phyloP scores from a whole-genome alignment of 2,329 filamentous ascomycete genomes.

The Alternaria arborescens region DNA sequence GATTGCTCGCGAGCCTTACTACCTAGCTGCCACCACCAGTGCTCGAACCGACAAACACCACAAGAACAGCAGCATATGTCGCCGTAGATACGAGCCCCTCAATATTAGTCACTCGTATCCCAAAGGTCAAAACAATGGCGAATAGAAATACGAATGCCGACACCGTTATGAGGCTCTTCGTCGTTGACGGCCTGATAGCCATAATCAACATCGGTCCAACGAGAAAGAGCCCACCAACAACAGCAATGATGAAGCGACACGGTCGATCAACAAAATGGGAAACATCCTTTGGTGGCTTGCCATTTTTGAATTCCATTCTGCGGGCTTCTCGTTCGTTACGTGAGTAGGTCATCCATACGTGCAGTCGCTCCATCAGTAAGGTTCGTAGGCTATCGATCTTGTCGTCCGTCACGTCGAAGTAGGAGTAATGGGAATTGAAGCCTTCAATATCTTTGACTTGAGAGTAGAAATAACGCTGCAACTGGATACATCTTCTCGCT shows the following conservation, averaged over 20 bases:
- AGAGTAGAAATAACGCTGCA: background rate
- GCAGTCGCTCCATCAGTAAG: background rate
- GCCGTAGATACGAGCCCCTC: background rate
- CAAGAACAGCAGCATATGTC: background rate
- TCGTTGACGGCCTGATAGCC: background rate
- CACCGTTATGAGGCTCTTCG: background rate
- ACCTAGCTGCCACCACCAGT: no score
- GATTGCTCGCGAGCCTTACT: no score
- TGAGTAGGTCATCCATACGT: background rate
- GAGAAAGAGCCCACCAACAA: background rate
- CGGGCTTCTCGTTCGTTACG: background rate
- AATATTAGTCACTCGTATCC: background rate
- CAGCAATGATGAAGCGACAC: background rate
- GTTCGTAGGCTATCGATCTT: background rate
- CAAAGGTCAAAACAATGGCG: background rate
- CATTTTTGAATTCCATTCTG: background rate
- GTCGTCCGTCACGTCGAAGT: background rate
- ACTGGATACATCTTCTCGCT: background rate
- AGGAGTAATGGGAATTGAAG: background rate
- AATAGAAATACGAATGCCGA: fast-evolving
- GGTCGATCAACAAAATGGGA: background rate
- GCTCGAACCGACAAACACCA: background rate
- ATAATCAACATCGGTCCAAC: background rate
- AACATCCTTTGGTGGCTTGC: background rate
- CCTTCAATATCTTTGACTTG: background rate